Evolutionary conservation across 345 rosid species (phyloP), one percentile per base, ranked within the genome.

Genomic region (Linum usitatissimum): DNA sequence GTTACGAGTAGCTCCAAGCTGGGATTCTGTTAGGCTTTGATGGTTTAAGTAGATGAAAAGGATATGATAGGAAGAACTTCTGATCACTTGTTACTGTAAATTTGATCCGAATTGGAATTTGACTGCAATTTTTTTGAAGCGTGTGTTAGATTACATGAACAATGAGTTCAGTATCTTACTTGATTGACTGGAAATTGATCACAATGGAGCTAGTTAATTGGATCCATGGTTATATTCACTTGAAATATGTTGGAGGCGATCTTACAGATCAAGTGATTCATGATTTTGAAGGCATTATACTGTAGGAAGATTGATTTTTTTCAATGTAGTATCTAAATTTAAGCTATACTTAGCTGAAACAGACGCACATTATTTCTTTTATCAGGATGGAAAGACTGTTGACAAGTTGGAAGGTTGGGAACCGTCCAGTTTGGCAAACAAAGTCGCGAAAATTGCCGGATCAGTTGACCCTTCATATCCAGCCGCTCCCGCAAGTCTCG

Each of bases 401-500:
- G 97, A 90, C 76, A 80, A 79, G 57, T 78, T 94, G 79, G 99
- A 86, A 65, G 99, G 99, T 42, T 96, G 97, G 59, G 92, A 94
- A 71, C 97, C 99, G 30, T 86, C 99, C 49, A 76, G 87, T 71
- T 81, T 94, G 78, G 96, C 97, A n/a, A 90, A 86, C 78, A 94
- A 88, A 75, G 89, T 94, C 51, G 82, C 93, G 39, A 86, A 81
- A 78, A 72, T 88, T 57, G 83, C 87, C 1, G 93, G 93, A 18
- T 77, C 81, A 9, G 78, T 75, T 62, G 82, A 79, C 30, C 73
- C 86, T 59, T 79, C 77, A 30, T 90, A 82, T 64, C 83, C 99
- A 75, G 96, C 99, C 10, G 91, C 96, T 69, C 99, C 97, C 63
- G 95, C 99, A 62, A 94, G 99, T 81, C 86, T 90, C 59, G 99